Evolutionary conservation across 495 filamentous ascomycete genomes (phyloP).

Genomic region (Zalerion maritima): DNA sequence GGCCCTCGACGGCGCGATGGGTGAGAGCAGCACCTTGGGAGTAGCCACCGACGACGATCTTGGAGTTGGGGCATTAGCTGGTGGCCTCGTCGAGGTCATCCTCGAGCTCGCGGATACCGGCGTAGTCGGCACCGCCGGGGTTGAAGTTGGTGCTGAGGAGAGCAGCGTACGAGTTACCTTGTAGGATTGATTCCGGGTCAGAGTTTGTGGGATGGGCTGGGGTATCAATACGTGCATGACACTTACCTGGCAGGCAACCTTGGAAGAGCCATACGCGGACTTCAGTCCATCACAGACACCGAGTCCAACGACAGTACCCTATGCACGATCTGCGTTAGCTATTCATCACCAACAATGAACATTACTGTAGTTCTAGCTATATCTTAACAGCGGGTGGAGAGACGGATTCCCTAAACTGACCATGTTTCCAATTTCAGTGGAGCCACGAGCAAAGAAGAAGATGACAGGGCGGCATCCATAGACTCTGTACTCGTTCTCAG

Average conservation of each 20-base stretch:
- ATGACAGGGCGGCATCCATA: conserved; percentile 31
- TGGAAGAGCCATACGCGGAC: conserved; percentile 17
- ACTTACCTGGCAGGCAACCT: conserved; percentile 20
- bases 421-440: conserved; percentile 37
- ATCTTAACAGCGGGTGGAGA: conserved; percentile 1
- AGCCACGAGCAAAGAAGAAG: conserved; percentile 38
- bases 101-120: conserved; percentile 20
- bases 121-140: conserved; percentile 17
- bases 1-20: conserved; percentile 29
- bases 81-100: conserved; percentile 18
- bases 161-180: conserved; percentile 17
- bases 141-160: conserved; percentile 20
- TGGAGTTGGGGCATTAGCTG: conserved; percentile 19
- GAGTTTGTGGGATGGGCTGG: conserved; percentile 12
- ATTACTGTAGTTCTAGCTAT: no score
- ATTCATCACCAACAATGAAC: no score
- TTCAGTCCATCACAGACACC: conserved; percentile 18
- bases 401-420: conserved; percentile 16
- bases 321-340: no score
- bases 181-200: neutral
- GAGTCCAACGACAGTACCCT: conserved; percentile 25
- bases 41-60: conserved; percentile 25
- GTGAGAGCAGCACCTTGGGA: conserved; percentile 44
- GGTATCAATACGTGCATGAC: conserved; percentile 20
- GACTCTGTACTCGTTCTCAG: conserved; percentile 27